Evolutionary conservation across 495 filamentous ascomycete genomes (phyloP), one percentile per base, ranked within the genome.

Genomic region (Rostrohypoxylon terebratum): DNA sequence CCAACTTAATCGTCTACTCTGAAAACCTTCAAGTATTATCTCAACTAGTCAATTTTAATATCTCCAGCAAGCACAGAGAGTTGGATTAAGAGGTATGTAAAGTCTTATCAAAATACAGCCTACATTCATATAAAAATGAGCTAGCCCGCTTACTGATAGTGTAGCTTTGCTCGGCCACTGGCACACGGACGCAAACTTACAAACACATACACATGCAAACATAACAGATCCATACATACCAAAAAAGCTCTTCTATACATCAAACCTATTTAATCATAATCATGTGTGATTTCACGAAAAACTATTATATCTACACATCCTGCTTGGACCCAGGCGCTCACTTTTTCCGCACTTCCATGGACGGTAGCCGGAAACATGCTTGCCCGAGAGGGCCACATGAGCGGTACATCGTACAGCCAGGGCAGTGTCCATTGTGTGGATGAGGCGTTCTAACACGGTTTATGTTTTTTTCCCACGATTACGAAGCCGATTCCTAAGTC

Each of bases 271-370:
- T 51, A 31, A 36, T 73, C 59, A 73, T 67, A 80, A 86, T 77
- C 66, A 94, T 94, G 91, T 94, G 91, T 85, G 87, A 92, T 81
- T 90, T 89, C 77, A 90, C 87, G 79, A 91, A 90, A 73, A 92
- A 91, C 79, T 92, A 88, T 77, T 92, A 92, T 79, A 89, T 94
- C 82, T 92, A 92, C 82, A 90, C 89, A 61, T 83, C 84, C 20
- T 94, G 91, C 73, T 80, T 84, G 42, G 87, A 92, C 66, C 90
- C 90, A 10, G 84, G 84, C 58, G 82, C 85, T 14, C 91, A 94
- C 79, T 91, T 92, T 78, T 87, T 91, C 74, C 83, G 87, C 63
- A 92, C 89, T 10, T 84, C 84, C 6, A 75, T 90, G 54, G 91
- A 94, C 68, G 90, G 89, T 36, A 85, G 81, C 73, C 85, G 86